Conservation (phyloP, 1,139 yeast species). For the Hyphopichia burtonii region DNA sequence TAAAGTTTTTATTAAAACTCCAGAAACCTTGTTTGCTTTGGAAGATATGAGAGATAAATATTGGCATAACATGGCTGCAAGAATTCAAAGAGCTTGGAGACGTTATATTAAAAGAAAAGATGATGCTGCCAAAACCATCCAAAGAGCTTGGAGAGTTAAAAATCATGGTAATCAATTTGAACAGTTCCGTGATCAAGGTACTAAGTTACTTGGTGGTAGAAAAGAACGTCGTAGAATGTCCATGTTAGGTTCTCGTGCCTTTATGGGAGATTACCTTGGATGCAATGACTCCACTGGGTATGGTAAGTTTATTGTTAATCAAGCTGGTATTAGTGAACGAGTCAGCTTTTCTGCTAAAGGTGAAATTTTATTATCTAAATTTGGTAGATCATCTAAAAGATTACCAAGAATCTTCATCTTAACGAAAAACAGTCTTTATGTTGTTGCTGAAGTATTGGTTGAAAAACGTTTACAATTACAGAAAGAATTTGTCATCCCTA, state of each 20-base stretch:
- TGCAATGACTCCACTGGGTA: constrained; percentile 72
- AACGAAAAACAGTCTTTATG: constrained; percentile 59
- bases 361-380: constrained; percentile 77
- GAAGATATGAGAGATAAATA: constrained; percentile 97
- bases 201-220: constrained; percentile 61
- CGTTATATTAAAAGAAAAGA: constrained; percentile 75
- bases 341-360: constrained; percentile 83
- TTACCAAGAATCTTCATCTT: constrained; percentile 71
- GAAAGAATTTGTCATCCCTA: constrained; percentile 63
- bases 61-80: constrained; percentile 98
- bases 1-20: constrained; percentile 95
- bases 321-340: constrained; percentile 66
- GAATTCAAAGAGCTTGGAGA: constrained; percentile 97
- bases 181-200: constrained; percentile 83
- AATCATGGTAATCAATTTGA: constrained; percentile 81
- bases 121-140: constrained; percentile 84
- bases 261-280: constrained; percentile 88
- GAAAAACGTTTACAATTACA: constrained; percentile 71
- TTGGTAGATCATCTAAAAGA: constrained; percentile 89
- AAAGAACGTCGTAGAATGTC: constrained; percentile 92
- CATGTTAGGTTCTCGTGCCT: constrained; percentile 85
- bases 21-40: constrained; percentile 92
- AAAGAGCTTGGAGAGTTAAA: constrained; percentile 79
- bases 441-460: constrained; percentile 69
- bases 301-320: constrained; percentile 67